Conservation (phyloP, 345 rosid species). For the Combretum micranthum region DNA sequence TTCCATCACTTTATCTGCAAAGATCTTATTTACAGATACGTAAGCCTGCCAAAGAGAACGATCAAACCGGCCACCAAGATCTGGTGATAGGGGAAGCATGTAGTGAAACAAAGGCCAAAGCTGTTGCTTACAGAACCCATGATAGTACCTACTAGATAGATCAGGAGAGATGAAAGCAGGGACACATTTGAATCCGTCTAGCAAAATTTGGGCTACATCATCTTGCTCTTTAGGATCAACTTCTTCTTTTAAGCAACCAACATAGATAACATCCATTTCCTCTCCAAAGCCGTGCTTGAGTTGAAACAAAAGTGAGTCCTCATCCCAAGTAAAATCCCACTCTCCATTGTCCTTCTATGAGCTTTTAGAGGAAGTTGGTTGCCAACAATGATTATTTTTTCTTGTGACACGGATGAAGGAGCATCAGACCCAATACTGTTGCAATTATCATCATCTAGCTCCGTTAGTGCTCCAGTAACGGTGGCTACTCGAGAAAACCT, state of each 20-base stretch:
- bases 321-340: slow-evolving; percentile 80
- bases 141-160: slow-evolving; percentile 72
- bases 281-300: slow-evolving; percentile 90
- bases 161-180: slow-evolving; percentile 82
- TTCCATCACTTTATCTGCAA: slow-evolving; percentile 93
- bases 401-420: slow-evolving; percentile 72
- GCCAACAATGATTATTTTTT: slow-evolving; percentile 80
- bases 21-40: slow-evolving; percentile 87
- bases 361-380: slow-evolving; percentile 87
- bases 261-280: slow-evolving; percentile 82
- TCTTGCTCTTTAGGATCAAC: slow-evolving; percentile 63
- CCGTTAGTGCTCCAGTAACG: slow-evolving; percentile 74
- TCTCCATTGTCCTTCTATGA: slow-evolving; percentile 40
- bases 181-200: slow-evolving; percentile 87
- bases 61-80: slow-evolving; percentile 83
- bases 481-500: slow-evolving; percentile 89
- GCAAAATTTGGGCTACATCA: slow-evolving; percentile 69
- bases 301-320: slow-evolving; percentile 87
- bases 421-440: slow-evolving; percentile 76
- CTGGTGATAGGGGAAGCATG: slow-evolving; percentile 90
- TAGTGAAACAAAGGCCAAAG: slow-evolving; percentile 95
- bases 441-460: slow-evolving; percentile 70
- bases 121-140: slow-evolving; percentile 91
- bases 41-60: slow-evolving; percentile 91
- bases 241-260: slow-evolving; percentile 78